Conservation (phyloP, 2,329 filamentous ascomycete genomes). For the Chaetomium globosum region DNA sequence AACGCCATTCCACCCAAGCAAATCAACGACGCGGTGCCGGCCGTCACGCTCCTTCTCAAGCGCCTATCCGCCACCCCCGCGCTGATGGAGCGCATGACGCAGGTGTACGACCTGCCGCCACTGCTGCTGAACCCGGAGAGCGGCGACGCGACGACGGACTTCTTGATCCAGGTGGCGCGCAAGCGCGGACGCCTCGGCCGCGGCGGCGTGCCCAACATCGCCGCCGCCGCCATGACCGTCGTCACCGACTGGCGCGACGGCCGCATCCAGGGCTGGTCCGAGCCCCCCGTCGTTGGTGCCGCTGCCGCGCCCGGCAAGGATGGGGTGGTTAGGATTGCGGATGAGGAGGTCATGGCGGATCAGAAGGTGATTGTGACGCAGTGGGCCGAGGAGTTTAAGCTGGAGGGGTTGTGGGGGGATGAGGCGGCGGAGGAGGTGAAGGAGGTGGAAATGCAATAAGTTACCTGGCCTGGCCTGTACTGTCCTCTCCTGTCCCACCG, state of each 20-base stretch:
- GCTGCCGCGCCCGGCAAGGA: conserved; percentile 46
- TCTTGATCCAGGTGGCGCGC: conserved; percentile 90
- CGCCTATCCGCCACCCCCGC: conserved; percentile 73
- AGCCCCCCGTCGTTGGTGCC: conserved; percentile 63
- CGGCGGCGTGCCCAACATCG: conserved; percentile 86
- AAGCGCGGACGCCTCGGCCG: conserved; percentile 87
- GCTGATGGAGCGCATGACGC: conserved; percentile 76
- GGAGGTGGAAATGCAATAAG: conserved; percentile 58
- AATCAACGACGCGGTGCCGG: conserved; percentile 88
- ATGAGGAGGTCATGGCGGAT: conserved; percentile 57
- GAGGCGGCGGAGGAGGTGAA: conserved; percentile 43
- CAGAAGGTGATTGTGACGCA: conserved; percentile 88
- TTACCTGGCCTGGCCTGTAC: conserved; percentile 28
- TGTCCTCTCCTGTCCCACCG: too few relatives aligned
- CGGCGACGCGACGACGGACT: conserved; percentile 82
- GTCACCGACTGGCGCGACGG: conserved; percentile 97
- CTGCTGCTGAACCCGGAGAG: conserved; percentile 67
- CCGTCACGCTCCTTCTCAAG: conserved; percentile 80
- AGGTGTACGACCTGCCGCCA: conserved; percentile 81
- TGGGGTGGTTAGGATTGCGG: conserved; percentile 39
- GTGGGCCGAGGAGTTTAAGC: conserved; percentile 92
- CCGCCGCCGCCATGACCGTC: conserved; percentile 86
- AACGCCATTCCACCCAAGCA: conserved; percentile 93
- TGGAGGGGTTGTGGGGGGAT: conserved; percentile 89
- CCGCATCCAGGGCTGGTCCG: conserved; percentile 88